Evolutionary conservation across 768 basidiomycete species (phyloP), one percentile per base, ranked within the genome.

Genomic region (Suillus hirtellus): DNA sequence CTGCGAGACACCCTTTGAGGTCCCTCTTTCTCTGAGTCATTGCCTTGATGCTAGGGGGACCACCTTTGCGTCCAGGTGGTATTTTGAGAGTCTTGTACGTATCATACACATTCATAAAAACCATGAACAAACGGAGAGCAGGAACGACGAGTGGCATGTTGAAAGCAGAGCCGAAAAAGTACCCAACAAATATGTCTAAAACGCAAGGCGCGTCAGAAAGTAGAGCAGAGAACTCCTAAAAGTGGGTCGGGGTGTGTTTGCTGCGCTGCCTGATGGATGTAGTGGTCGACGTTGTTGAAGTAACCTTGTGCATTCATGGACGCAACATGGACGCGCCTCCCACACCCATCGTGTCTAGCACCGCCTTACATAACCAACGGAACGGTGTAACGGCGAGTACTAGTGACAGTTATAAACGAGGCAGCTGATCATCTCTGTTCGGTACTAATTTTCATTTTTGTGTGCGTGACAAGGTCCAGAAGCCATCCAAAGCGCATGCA

Each of bases 1-100:
- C 84, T 43, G 90, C 86, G 55, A 95, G 78, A 71, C 86, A 88
- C 21, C 92, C 92, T 73, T 95, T 95, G 83, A 95, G 89, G 70
- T 88, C 86, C 64, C 93, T 84, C 74, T 95, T 95, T 69, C 93
- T 81, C 73, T 89, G 88, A 31, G 87, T 82, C 66, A 88, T 72
- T 12, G 90, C 90, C 42, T 89, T 84, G 21, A 82, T 74, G 67
- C 87, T 90, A 10, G 88, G 89, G 31, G 80, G 80, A 14, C 88
- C 87, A 64, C 81, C 82, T 21, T 77, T 72, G 58, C 79, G 77
- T 21, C 77, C 68, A 38, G 83, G 84, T 0, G 91, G 91, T 2
- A 74, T 74, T 69, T 90, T 91, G 64, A 95, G 80, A 2, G 86
- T 88, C 79, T 95, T 95, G 82, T 89, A 94, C 1, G 93, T 88